Evolutionary conservation across 176 grass and related monocot genomes (phyloP).

Genomic region (Urochloa ruziziensis): DNA sequence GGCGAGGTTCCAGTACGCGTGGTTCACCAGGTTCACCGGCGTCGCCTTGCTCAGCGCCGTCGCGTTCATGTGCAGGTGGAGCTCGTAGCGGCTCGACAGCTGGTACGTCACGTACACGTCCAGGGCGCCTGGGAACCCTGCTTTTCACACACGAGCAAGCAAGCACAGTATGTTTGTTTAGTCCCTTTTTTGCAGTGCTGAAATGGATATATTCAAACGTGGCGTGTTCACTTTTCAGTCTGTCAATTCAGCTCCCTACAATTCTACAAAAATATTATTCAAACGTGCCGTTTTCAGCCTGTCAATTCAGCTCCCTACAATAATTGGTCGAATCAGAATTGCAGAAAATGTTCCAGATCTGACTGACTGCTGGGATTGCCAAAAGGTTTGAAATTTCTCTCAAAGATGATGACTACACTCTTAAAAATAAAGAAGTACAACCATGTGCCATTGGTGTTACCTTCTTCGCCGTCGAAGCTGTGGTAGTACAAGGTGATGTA

Average conservation of each 20-base stretch:
- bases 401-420: not conserved
- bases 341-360: not conserved
- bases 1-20: constrained; percentile 88
- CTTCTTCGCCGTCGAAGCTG: constrained; percentile 92
- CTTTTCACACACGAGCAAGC: not conserved
- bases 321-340: too few relatives aligned
- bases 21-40: constrained; percentile 84
- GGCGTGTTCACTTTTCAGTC: not conserved
- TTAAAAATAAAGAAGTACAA: not conserved
- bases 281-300: not conserved
- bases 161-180: too few relatives aligned
- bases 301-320: not conserved
- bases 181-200: not conserved
- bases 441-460: constrained; percentile 24
- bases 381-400: not conserved
- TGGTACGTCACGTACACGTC: constrained; percentile 90
- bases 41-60: constrained; percentile 66
- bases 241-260: not conserved
- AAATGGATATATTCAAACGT: not conserved
- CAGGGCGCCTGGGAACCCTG: constrained; percentile 82
- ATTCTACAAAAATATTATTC: not conserved
- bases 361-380: not conserved
- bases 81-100: constrained; percentile 52
- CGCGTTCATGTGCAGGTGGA: constrained; percentile 72
- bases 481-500: constrained; percentile 85